Conservation (phyloP, 257 asterid genomes). For the Capsicum baccatum region DNA sequence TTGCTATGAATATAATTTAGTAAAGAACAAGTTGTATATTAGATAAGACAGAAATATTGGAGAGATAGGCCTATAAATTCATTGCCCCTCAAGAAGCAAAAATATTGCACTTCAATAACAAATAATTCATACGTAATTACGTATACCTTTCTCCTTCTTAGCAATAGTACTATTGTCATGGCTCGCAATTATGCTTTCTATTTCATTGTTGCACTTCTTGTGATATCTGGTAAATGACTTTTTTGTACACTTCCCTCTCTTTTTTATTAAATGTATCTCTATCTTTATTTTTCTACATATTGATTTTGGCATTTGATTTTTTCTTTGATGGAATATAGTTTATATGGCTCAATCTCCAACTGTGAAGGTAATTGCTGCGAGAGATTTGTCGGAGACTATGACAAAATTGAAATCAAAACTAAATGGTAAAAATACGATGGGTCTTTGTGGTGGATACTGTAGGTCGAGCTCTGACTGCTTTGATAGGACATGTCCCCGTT, state of each 20-base stretch:
- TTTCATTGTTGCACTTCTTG: background rate
- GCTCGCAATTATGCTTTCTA: background rate
- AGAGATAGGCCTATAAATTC: background rate
- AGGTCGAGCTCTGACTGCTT: background rate
- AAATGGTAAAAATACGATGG: background rate
- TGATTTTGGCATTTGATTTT: background rate
- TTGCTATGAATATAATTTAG: background rate
- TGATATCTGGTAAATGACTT: background rate
- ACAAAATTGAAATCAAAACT: background rate
- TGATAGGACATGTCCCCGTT: background rate
- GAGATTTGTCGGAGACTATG: background rate
- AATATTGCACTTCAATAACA: background rate
- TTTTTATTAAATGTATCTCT: background rate
- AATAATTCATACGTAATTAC: background rate
- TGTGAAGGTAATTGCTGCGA: background rate
- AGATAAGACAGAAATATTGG: background rate
- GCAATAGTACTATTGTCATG: background rate
- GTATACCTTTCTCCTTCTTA: background rate
- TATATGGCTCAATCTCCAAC: background rate
- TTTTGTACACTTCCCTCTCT: background rate
- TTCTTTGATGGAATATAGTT: background rate
- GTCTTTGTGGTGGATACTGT: constrained; percentile 7
- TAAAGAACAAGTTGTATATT: background rate
- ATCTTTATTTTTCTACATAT: background rate
- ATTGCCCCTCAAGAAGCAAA: background rate